Evolutionary conservation across 108 stramenopile species (phyloP).

Genomic region (Stephanodiscus minutulus): DNA sequence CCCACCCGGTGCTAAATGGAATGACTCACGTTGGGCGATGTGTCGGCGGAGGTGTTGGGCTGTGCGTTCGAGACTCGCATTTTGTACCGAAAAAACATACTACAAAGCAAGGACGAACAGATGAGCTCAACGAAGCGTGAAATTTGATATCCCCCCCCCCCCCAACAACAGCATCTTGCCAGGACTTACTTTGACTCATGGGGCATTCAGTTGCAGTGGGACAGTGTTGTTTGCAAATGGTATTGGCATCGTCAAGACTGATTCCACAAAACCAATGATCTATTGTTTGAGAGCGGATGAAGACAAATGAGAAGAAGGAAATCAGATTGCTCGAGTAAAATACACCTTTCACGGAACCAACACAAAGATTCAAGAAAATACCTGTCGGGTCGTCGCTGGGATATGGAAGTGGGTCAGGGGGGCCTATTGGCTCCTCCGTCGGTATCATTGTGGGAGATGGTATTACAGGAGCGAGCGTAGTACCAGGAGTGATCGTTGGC

Average conservation of each 20-base stretch:
- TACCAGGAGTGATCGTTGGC: conserved; percentile 2
- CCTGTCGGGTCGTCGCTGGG: conserved; percentile 38
- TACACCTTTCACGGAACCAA: neutral
- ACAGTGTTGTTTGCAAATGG: conserved; percentile 26
- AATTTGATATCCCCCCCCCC: neutral
- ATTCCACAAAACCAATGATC: conserved; percentile 47
- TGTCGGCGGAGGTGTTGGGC: conserved; percentile 20
- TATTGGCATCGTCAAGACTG: conserved; percentile 26
- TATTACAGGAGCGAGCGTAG: neutral
- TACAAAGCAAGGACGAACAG: neutral
- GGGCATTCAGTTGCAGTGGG: conserved; percentile 38
- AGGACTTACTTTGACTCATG: conserved; percentile 30
- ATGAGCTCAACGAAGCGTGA: neutral
- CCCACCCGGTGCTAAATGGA: neutral
- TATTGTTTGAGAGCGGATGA: neutral
- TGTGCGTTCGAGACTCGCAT: conserved; percentile 30
- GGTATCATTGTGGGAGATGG: conserved; percentile 41
- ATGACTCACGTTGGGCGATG: conserved; percentile 12
- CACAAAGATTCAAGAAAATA: neutral
- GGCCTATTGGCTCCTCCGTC: conserved; percentile 44
- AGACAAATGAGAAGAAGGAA: neutral
- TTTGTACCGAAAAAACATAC: conserved; percentile 37
- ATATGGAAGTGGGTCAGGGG: conserved; percentile 40
- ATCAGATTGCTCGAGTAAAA: neutral
- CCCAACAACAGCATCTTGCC: neutral